These are phyloP conservation scores for Fomitopsis betulina DNA, from an alignment of 1,284 basidiomycete genomes.

Conservation along the genomic window DNA sequence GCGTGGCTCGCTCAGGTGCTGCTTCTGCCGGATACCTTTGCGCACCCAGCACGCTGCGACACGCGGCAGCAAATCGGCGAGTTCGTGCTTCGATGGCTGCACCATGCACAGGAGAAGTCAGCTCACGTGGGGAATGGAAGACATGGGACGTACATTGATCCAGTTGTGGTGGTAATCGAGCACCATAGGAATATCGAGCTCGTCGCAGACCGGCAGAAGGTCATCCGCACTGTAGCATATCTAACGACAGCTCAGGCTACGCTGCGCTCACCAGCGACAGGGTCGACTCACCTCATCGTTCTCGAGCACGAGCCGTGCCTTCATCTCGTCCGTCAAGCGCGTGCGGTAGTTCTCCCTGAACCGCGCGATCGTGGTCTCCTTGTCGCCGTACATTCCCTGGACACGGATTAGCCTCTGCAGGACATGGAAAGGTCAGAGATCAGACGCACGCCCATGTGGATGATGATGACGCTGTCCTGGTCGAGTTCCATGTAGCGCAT, in stretches of 20 bases:
- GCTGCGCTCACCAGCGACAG: background rate
- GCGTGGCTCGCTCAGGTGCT: slow-evolving; percentile 82
- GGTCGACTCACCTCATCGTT: slow-evolving; percentile 73
- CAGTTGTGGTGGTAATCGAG: slow-evolving; percentile 78
- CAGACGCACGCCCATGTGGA: slow-evolving; percentile 56
- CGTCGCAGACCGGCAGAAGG: slow-evolving; percentile 77
- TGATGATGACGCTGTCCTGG: slow-evolving; percentile 74
- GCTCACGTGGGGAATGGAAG: background rate
- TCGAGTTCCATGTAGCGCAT: slow-evolving; percentile 80
- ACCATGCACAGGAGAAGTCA: slow-evolving; percentile 16
- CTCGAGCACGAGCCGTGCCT: slow-evolving; percentile 78
- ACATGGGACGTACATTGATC: slow-evolving; percentile 40
- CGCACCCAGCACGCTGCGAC: slow-evolving; percentile 73
- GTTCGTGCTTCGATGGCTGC: slow-evolving; percentile 49
- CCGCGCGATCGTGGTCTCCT: slow-evolving; percentile 62
- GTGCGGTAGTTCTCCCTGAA: slow-evolving; percentile 69
- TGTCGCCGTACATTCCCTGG: slow-evolving; percentile 79
- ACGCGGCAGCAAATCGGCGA: slow-evolving; percentile 59
- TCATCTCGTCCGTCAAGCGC: slow-evolving; percentile 57
- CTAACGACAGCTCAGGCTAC: slow-evolving; percentile 30
- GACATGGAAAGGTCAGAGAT: too few relatives aligned
- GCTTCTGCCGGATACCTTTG: slow-evolving; percentile 81
- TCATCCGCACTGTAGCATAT: slow-evolving; percentile 88
- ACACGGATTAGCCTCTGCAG: too few relatives aligned
- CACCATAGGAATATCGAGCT: slow-evolving; percentile 78